Percentiles rank a stretch among this genome's conserved stretches.
Conservation (phyloP, 1,139 yeast species). For the Debaryomyces singareniensis region DNA sequence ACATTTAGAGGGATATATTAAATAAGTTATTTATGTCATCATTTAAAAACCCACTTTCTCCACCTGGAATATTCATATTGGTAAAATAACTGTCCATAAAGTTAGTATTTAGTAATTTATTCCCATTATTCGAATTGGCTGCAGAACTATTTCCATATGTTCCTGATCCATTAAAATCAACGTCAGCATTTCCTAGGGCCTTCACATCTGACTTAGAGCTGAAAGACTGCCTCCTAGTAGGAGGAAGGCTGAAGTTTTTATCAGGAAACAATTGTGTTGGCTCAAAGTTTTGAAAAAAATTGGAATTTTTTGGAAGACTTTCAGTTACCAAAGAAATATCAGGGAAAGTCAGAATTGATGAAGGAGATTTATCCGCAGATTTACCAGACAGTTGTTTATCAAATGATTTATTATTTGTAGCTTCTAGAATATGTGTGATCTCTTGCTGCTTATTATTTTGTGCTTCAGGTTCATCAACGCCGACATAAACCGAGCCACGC, state of each 20-base stretch:
- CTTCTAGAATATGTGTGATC: constrained; percentile 3
- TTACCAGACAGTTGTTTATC: constrained; percentile 8
- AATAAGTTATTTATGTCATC: constrained; percentile 31
- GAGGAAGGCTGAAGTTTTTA: constrained; percentile 9
- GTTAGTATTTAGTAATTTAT: constrained; percentile 24
- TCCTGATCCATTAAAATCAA: constrained; percentile 6
- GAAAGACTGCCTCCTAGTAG: constrained; percentile 2
- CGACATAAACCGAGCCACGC: constrained; percentile 10
- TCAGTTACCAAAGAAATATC: constrained; percentile 45
- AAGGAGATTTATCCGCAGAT: constrained; percentile 28
- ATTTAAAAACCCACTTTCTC: constrained; percentile 24
- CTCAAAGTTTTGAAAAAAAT: constrained; percentile 42
- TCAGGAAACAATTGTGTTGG: constrained; percentile 47
- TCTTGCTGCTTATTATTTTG: constrained; percentile 1
- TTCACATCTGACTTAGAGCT: constrained; percentile 2
- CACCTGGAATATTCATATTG: constrained; percentile 41
- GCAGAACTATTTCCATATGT: constrained; percentile 1
- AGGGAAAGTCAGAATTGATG: constrained; percentile 38
- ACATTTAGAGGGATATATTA: constrained; percentile 14
- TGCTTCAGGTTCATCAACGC: constrained; percentile 1
- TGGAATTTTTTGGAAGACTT: constrained; percentile 31
- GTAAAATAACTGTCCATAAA: constrained; percentile 39
- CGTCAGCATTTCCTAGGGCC: constrained; percentile 12
- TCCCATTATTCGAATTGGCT: constrained; percentile 19
- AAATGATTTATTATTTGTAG: neutral